Evolutionary conservation across 805 yeast species (phyloP).

Genomic region (Metschnikowia noctiluminum): DNA sequence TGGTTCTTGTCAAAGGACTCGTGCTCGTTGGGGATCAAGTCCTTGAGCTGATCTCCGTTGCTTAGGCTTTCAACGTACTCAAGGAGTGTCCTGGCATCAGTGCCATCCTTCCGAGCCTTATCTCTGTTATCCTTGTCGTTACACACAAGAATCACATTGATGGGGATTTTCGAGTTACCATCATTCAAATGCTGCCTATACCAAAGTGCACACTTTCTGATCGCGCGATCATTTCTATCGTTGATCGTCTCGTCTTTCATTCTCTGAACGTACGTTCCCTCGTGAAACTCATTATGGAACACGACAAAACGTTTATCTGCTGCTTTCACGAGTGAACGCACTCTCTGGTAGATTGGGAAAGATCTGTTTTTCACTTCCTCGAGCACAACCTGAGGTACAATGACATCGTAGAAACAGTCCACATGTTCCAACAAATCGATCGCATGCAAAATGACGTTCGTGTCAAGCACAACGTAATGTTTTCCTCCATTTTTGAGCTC

Average conservation of each 20-base stretch:
- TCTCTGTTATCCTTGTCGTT: constrained; percentile 69
- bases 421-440: constrained; percentile 84
- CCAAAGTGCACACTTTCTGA: constrained; percentile 72
- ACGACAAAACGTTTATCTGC: constrained; percentile 83
- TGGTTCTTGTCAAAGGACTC: constrained; percentile 35
- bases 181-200: constrained; percentile 60
- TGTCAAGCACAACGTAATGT: constrained; percentile 86
- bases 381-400: constrained; percentile 90
- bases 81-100: constrained; percentile 54
- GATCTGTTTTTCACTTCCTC: constrained; percentile 90
- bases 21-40: constrained; percentile 63
- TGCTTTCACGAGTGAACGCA: constrained; percentile 70
- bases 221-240: constrained; percentile 90
- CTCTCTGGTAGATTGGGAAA: constrained; percentile 80
- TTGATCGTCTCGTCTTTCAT: constrained; percentile 67
- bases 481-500: constrained; percentile 46
- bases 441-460: constrained; percentile 82
- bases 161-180: constrained; percentile 26
- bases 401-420: constrained; percentile 78
- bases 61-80: constrained; percentile 72
- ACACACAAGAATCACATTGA: constrained; percentile 60
- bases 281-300: constrained; percentile 88
- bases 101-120: constrained; percentile 52
- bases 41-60: constrained; percentile 70
- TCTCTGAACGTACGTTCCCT: constrained; percentile 65